Evolutionary conservation across 768 basidiomycete species (phyloP), one percentile per base, ranked within the genome.

Genomic region (Cyclocybe aegerita): DNA sequence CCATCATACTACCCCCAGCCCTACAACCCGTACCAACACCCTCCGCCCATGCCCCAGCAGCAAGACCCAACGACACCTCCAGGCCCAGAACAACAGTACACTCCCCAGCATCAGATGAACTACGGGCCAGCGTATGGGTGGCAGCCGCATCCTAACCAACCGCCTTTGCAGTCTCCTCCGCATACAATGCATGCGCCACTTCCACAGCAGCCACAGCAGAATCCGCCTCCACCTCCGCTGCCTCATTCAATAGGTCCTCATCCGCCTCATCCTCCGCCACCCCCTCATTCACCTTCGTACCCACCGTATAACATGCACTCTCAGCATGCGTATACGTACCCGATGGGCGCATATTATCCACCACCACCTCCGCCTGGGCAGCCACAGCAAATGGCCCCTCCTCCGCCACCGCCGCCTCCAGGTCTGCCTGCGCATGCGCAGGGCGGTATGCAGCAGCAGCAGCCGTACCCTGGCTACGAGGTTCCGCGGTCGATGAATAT

Each of bases 51-150:
- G 29, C 62, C 59, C 32, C 70, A 62, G 33, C 74, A 67, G 44
- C 65, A 64, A 39, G 72, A 75, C 43, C 57, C 69, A 35, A 54
- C 67, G 15, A 63, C 65, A 37, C 66, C 70, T 40, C 52, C 69
- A 23, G 66, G 65, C 16, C 66, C 53, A 3, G 74, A 75, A 23
- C 23, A 23, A 9, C 52, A 70, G 7, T 75, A 73, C 52, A 47
- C 64, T 23, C 60, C 65, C 36, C 63, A 58, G 9, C 65, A 60
- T 29, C 63, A 63, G 48, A 63, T 67, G 48, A 61, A 55, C 31
- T 73, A 72, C 44, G 61, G 60, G 6, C 65, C 64, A 32, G 63
- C 63, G 34, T 77, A 74, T 52, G 62, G 58, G n/a, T 73, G 75
- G 69, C 30, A 49, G 40, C 70, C 70, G 50, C 75, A 64, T 43